Percentiles rank a stretch among this genome's conserved stretches.
Evolutionary conservation across 139 green algal species (phyloP).

Genomic region (Chlamydomonas incerta): DNA sequence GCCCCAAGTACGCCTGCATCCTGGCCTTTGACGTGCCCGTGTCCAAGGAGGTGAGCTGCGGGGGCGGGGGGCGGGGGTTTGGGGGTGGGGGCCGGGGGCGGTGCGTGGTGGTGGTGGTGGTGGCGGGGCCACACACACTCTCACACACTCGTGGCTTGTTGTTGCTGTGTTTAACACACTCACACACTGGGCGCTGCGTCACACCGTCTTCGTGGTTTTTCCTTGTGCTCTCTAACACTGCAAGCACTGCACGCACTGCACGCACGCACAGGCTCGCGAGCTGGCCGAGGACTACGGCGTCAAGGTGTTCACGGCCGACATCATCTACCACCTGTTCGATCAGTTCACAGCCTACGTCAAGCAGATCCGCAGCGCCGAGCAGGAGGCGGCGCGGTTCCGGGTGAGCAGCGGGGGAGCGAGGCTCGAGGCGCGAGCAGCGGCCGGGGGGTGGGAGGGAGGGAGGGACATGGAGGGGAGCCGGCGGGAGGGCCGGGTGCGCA

Average conservation of each 20-base stretch:
- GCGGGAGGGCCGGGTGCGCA: too few relatives aligned
- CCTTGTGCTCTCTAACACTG: too few relatives aligned
- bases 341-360: constrained; percentile 90
- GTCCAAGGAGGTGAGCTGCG: constrained; percentile 75
- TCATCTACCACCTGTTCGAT: constrained; percentile 99
- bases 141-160: background rate
- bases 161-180: too few relatives aligned
- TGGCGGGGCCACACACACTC: background rate
- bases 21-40: constrained; percentile 97
- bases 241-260: too few relatives aligned
- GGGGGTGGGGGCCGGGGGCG: too few relatives aligned
- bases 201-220: too few relatives aligned
- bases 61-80: too few relatives aligned
- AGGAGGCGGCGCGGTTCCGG: constrained; percentile 76
- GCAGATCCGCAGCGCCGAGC: constrained; percentile 84
- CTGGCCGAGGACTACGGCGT: constrained; percentile 90
- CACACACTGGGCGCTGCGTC: too few relatives aligned
- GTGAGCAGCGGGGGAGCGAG: too few relatives aligned
- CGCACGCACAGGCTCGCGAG: constrained; percentile 33
- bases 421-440: background rate
- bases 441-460: too few relatives aligned
- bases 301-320: constrained; percentile 97
- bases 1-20: constrained; percentile 93
- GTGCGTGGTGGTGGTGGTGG: background rate
- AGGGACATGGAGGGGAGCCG: too few relatives aligned